A percentile compares a stretch with the other conserved stretches of the same genome.
Evolutionary conservation across 805 yeast genomes (phyloP).

Genomic region (Alloascoidea africana): DNA sequence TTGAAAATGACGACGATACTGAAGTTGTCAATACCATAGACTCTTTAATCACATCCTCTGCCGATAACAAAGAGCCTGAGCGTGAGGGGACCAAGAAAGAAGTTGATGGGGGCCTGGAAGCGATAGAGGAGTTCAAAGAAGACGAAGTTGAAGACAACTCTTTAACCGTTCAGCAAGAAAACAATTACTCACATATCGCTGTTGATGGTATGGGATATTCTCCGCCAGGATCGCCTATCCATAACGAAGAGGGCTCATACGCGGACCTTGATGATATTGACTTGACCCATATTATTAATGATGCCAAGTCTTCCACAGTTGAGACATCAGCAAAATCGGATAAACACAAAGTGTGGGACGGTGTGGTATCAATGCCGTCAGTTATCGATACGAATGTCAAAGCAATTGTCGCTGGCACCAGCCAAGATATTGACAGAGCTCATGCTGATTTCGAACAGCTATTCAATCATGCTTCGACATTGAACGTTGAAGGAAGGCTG

Average conservation of each 20-base stretch:
- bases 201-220: background rate
- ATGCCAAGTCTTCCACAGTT: background rate
- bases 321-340: background rate
- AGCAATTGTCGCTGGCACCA: background rate
- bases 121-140: background rate
- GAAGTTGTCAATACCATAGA: constrained; percentile 10
- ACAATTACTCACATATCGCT: background rate
- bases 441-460: background rate
- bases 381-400: background rate
- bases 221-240: background rate
- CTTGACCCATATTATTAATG: background rate
- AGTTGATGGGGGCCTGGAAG: background rate
- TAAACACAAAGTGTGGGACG: background rate
- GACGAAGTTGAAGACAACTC: background rate
- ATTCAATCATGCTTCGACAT: constrained; percentile 9
- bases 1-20: constrained; percentile 35
- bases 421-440: background rate
- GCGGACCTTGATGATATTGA: background rate
- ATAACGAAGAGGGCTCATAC: background rate
- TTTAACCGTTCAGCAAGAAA: background rate
- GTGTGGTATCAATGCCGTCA: background rate
- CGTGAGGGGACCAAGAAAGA: background rate
- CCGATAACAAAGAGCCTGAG: background rate
- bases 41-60: constrained; percentile 10
- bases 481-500: constrained; percentile 31